Conservation (phyloP, 2,329 filamentous ascomycete genomes). For the Paracorniculantispora psalliotae region DNA sequence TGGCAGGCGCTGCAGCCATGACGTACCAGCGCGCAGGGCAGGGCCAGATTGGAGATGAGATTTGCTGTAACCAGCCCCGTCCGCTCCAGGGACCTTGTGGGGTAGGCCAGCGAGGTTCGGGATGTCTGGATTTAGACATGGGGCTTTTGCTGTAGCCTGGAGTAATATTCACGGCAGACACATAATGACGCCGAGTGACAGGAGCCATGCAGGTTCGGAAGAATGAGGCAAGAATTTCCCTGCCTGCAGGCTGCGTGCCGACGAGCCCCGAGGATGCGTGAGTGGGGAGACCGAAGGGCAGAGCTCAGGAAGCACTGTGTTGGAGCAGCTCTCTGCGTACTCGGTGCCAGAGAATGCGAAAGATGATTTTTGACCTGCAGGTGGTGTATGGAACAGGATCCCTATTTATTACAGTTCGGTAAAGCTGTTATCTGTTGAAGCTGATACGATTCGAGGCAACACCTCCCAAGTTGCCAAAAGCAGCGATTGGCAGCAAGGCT, state of each 20-base stretch:
- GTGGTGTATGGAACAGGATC: neutral
- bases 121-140: neutral
- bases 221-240: neutral
- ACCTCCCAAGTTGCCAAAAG: neutral
- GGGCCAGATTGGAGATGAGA: slow-evolving; percentile 11
- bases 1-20: slow-evolving; percentile 9
- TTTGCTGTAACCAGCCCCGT: slow-evolving; percentile 10
- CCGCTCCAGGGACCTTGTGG: slow-evolving; percentile 5
- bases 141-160: neutral
- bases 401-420: neutral
- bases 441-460: neutral
- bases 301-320: neutral
- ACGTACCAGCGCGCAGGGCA: slow-evolving; percentile 3
- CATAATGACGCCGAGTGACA: neutral
- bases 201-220: neutral
- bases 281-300: neutral
- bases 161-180: neutral
- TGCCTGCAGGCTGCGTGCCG: neutral
- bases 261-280: neutral
- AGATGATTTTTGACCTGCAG: neutral
- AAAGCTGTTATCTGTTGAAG: neutral
- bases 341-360: neutral
- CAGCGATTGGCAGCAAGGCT: neutral
- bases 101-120: neutral
- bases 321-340: neutral